Base-by-base conservation (phyloP, 2,329 filamentous ascomycete genomes). In the Xylariomycetidae sp. region DNA sequence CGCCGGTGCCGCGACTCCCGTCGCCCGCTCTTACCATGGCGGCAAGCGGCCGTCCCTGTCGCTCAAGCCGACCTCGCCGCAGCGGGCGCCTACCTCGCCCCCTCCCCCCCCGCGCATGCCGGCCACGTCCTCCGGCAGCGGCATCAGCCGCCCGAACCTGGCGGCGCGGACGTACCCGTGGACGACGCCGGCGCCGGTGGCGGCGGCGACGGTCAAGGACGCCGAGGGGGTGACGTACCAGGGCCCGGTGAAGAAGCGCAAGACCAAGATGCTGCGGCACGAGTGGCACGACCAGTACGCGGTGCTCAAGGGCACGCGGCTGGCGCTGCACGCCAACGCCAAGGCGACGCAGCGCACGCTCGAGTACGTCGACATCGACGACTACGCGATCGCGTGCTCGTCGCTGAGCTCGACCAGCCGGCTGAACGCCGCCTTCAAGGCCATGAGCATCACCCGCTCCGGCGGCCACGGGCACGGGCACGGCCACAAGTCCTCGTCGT, bases 221-320 rank as follows among this genome's bases (percentile, higher is more conserved):
- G 53, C 57, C 31, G 64, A 70, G 33, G 76, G 77, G 36, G 62
- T 82, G 42, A 75, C 76, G 20, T 85, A 89, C 59, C 76, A 85
- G 31, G 92, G 92, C 2, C 88, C 81, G 60, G 94, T 98, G 79
- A 89, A 87, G 70, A 95, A 94, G 70, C 85, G 90, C 54, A 87
- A 87, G 65, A 93, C 83, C 20, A 80, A 79, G 53, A 79, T 95
- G 68, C 75, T 95, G 40, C 85, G 87, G 26, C 85, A 94, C 59
- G 89, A 95, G 64, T 95, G 89, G 89, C 79, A 88, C 53, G 85
- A 93, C 57, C 82, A 87, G 48, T 92, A 90, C 65, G 93, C 92
- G 58, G 87, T 85, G 17, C 80, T 95, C 43, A 79, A 80, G 50
- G 82, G 82, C 38, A 85, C 79, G 17, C 74, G 76, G 18, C 70